These are phyloP conservation scores for Wallacemonas sp. DNA, from an alignment of 208 protist species.

Conservation along the genomic window DNA sequence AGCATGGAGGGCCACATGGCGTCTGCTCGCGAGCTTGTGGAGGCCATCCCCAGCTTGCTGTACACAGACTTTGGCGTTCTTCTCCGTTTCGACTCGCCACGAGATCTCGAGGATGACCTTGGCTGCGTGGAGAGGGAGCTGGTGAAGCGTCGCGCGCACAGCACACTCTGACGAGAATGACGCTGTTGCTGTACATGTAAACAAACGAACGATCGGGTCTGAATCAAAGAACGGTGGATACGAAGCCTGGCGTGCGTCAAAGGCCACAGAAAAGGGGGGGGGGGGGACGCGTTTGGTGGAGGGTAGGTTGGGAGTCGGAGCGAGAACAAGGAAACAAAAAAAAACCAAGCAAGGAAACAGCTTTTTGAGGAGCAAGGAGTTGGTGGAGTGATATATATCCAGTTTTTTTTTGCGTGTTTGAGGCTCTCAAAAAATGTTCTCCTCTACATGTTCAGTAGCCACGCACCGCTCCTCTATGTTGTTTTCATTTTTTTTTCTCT, in stretches of 20 bases:
- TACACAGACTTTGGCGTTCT: conserved; percentile 71
- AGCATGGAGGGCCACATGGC: conserved; percentile 46
- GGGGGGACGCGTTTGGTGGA: too few species aligned
- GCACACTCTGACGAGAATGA: neutral
- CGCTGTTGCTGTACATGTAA: too few species aligned
- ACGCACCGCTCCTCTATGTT: conserved; percentile 2
- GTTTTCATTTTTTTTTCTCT: conserved; percentile 20
- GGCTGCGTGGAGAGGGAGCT: conserved; percentile 52
- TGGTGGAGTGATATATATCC: too few species aligned
- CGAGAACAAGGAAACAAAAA: neutral
- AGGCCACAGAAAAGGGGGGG: too few species aligned
- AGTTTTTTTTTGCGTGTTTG: too few species aligned
- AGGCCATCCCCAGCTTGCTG: conserved; percentile 36
- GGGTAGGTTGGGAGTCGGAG: neutral
- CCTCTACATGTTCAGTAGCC: too few species aligned
- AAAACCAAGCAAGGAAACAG: neutral
- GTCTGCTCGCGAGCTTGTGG: conserved; percentile 29
- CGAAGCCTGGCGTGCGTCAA: too few species aligned
- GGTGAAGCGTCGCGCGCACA: conserved; percentile 35
- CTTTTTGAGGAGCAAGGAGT: too few species aligned
- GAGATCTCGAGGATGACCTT: conserved; percentile 38
- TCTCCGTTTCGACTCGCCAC: conserved; percentile 49
- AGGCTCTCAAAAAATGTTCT: too few species aligned
- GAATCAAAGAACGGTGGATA: too few species aligned
- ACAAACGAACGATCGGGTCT: neutral